Evolutionary conservation across 331 rosid species (phyloP).

Genomic region (Rhamnella rubrinervis): DNA sequence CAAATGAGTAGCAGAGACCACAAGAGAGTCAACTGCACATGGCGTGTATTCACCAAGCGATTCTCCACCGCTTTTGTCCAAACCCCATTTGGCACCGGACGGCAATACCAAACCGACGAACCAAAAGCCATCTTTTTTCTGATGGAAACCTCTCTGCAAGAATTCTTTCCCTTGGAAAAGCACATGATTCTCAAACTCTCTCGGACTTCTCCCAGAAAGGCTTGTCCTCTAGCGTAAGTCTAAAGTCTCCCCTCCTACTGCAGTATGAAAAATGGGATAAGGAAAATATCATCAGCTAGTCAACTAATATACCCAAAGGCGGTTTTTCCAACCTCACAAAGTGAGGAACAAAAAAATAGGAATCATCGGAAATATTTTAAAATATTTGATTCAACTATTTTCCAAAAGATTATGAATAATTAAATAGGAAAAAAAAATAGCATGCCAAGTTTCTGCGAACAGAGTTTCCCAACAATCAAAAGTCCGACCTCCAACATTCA

Average conservation of each 20-base stretch:
- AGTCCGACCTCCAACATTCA: neutral
- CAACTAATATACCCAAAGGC: slow-evolving; percentile 3
- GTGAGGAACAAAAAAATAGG: neutral
- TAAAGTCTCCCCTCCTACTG: slow-evolving; percentile 4
- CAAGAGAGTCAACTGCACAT: slow-evolving; percentile 74
- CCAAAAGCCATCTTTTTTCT: slow-evolving; percentile 55
- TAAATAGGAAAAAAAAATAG: too few relatives aligned
- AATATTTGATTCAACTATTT: too few relatives aligned
- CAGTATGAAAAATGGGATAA: neutral
- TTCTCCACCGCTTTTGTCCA: slow-evolving; percentile 75
- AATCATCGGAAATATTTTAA: too few relatives aligned
- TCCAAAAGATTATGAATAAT: too few relatives aligned
- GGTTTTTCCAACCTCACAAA: neutral
- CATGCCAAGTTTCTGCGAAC: too few relatives aligned
- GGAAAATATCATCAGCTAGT: neutral
- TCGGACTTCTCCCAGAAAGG: too few relatives aligned
- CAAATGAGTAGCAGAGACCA: slow-evolving; percentile 64
- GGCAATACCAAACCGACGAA: slow-evolving; percentile 81
- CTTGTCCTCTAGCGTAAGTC: too few relatives aligned
- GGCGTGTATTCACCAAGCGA: slow-evolving; percentile 90
- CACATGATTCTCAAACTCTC: neutral
- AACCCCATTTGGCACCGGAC: slow-evolving; percentile 69
- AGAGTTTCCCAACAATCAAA: neutral
- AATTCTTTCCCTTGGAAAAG: slow-evolving; percentile 4
- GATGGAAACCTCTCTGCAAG: slow-evolving; percentile 2